phyloP scores from a whole-genome alignment of 331 rosid genomes.

The Spiraea crenata region DNA sequence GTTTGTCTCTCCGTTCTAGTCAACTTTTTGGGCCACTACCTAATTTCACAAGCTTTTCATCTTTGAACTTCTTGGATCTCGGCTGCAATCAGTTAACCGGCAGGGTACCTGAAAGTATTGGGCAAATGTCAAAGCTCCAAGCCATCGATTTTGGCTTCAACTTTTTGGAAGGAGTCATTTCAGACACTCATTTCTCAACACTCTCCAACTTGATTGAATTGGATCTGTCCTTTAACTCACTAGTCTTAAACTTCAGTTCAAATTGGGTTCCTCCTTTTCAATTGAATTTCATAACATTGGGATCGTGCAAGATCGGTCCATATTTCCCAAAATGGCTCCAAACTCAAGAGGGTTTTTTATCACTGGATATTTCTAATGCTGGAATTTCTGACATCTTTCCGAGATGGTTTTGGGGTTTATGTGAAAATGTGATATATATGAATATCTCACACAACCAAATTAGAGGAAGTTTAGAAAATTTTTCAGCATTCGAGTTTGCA shows the following conservation, averaged over 20 bases:
- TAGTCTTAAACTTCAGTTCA: background rate
- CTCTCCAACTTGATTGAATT: fast-evolving
- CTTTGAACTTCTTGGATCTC: fast-evolving
- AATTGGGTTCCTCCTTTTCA: conserved; percentile 13
- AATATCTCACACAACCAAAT: conserved; percentile 6
- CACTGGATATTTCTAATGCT: background rate
- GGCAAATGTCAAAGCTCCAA: background rate
- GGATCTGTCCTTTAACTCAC: background rate
- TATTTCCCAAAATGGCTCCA: conserved; percentile 11
- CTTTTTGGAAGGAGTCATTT: background rate
- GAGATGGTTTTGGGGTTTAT: background rate
- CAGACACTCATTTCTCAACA: background rate
- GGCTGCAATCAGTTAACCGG: background rate
- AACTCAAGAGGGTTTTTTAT: background rate
- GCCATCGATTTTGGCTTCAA: fast-evolving
- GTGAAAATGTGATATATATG: background rate
- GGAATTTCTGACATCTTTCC: conserved; percentile 1
- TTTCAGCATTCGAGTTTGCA: background rate
- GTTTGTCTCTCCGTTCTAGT: fast-evolving
- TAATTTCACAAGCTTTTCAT: background rate
- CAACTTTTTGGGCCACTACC: fast-evolving
- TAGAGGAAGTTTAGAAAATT: background rate
- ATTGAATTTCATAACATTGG: fast-evolving
- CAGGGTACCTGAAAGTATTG: background rate
- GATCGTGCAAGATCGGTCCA: background rate